A percentile compares a stretch with the other conserved stretches of the same genome.
Evolutionary conservation across 2,329 filamentous ascomycete species (phyloP).

Genomic region (Aspergillus melleus): DNA sequence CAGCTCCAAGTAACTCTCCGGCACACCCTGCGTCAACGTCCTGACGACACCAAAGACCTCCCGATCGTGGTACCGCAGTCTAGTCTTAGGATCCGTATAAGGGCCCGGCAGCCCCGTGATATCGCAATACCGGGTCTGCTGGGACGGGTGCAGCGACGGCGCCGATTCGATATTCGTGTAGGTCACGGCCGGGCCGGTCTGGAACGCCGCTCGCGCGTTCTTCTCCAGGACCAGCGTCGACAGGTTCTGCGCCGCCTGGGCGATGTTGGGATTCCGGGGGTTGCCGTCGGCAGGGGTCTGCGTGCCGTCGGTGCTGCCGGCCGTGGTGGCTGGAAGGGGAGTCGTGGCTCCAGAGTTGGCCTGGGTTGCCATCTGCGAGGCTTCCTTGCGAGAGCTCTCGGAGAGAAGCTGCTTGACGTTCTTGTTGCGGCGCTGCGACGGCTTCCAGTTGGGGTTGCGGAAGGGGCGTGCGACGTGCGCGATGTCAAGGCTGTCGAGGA

Average conservation of each 20-base stretch:
- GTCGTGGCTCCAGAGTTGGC: constrained; percentile 79
- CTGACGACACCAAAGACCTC: constrained; percentile 87
- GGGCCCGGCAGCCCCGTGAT: constrained; percentile 88
- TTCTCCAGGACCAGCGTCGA: constrained; percentile 88
- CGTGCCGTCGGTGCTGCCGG: constrained; percentile 41
- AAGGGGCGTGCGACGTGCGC: constrained; percentile 83
- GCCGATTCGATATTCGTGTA: constrained; percentile 98
- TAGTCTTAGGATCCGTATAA: constrained; percentile 93
- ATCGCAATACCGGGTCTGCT: constrained; percentile 90
- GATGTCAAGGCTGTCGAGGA: constrained; percentile 91
- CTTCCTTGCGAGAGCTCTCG: constrained; percentile 83
- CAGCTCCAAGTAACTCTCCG: constrained; percentile 85
- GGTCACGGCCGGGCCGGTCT: constrained; percentile 69
- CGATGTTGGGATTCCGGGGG: constrained; percentile 63
- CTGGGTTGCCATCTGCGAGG: constrained; percentile 80
- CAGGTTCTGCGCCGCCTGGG: constrained; percentile 83
- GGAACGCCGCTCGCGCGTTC: constrained; percentile 53
- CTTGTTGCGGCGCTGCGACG: constrained; percentile 95
- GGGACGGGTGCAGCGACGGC: constrained; percentile 74
- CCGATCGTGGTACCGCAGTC: constrained; percentile 86
- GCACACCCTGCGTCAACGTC: constrained; percentile 74
- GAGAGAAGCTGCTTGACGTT: constrained; percentile 96
- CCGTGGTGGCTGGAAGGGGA: constrained; percentile 47
- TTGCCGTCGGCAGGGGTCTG: constrained; percentile 48
- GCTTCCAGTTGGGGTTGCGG: constrained; percentile 86